Evolutionary conservation across 2,329 filamentous ascomycete species (phyloP), one percentile per base, ranked within the genome.

Genomic region (Zymoseptoria brevis): DNA sequence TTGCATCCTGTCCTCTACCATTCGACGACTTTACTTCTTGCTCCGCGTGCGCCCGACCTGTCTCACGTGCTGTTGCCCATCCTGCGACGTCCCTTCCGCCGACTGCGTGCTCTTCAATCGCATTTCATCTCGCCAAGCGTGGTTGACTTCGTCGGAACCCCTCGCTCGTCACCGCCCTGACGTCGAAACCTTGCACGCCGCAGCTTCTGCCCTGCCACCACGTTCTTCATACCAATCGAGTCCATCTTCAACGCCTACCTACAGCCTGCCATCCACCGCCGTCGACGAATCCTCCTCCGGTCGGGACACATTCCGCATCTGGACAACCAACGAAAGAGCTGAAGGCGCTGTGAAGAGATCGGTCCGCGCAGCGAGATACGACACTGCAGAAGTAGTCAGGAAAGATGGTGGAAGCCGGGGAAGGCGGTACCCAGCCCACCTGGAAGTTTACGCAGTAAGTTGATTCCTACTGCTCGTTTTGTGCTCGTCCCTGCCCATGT

Each of bases 391-490:
- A 49, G 51, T 29, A 57, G 51, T 19, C 56, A 55, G 57, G 64
- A 71, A 93, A 87, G 81, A 96, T 97, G 92, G 92, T 94, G 82
- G 92, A 96, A 85, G 88, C 87, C 81, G 91, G 96, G 81, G 83
- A 88, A 66, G 66, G 69, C 62, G 63, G 67, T 79, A 90, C 86
- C 83, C 87, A 90, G 80, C 92, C 92, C 75, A 97, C 92, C 79
- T 97, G 93, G 93, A 97, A 97, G 83, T 97, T 97, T 81, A 97
- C 93, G 77, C 93, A 97, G 92, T 96, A 89, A 78, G 90, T 74
- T 29, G 55, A 59, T 57, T 45, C 61, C 53, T 52, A 30, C 50
- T 57, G 56, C 58, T 52, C 49, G 53, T 56, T 60, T 16, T 16
- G 35, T 45, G 35, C 35, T 45, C 35, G 35, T n/a, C 35, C 35